phyloP scores from a whole-genome alignment of 129 eudicot species.

The Mikania micrantha region DNA sequence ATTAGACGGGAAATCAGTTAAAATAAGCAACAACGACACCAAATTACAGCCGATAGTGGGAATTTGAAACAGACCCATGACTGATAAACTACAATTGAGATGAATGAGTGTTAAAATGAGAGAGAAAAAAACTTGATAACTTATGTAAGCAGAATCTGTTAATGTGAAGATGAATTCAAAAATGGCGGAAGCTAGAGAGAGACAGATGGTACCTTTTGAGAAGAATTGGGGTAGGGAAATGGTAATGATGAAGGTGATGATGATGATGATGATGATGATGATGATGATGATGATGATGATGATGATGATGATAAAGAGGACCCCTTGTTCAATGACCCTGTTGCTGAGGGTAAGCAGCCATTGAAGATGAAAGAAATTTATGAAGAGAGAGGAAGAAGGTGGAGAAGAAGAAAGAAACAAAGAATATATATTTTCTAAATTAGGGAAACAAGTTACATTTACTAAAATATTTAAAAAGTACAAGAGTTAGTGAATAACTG shows the following conservation, averaged over 20 bases:
- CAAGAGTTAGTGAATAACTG: no score
- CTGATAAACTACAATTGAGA: conserved; percentile 1
- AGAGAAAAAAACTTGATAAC: no score
- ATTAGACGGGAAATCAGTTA: background rate
- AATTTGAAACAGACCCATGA: conserved; percentile 7
- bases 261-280: no score
- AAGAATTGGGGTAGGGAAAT: background rate
- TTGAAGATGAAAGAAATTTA: conserved; percentile 25
- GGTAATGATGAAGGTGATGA: no score
- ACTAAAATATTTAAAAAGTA: no score
- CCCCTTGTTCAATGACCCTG: conserved; percentile 7
- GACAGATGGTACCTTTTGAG: conserved; percentile 26
- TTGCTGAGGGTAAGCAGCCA: conserved; percentile 18
- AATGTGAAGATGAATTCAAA: conserved; percentile 7
- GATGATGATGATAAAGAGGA: conserved; percentile 16
- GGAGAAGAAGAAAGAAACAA: conserved; percentile 19
- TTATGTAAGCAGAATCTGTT: background rate
- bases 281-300: no score
- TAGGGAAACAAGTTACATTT: no score
- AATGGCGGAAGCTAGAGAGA: background rate
- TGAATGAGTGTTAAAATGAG: background rate
- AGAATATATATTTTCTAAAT: background rate
- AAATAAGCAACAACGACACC: background rate
- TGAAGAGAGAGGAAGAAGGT: conserved; percentile 13
- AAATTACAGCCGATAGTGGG: background rate